phyloP scores from a whole-genome alignment of 2,329 filamentous ascomycete species.

The Diaporthe longicolla region DNA sequence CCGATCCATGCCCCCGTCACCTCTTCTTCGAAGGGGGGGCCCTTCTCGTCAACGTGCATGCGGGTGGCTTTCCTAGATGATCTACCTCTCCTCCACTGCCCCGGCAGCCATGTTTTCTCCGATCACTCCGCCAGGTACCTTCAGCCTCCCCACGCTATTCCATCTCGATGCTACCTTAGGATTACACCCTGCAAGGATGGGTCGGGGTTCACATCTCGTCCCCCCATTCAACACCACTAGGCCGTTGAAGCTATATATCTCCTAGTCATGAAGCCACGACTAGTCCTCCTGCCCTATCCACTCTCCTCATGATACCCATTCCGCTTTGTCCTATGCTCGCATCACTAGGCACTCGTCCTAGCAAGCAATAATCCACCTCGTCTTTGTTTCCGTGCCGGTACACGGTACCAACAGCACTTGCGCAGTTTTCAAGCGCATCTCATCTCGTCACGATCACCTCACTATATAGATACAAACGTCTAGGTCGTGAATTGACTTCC shows the following conservation, averaged over 20 bases:
- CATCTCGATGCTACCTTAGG: conserved; percentile 27
- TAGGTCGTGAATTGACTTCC: not conserved
- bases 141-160: conserved; percentile 35
- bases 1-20: conserved; percentile 28
- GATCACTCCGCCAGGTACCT: conserved; percentile 21
- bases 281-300: conserved; percentile 10
- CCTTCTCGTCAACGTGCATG: conserved; percentile 10
- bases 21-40: not conserved
- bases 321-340: conserved; percentile 4
- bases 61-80: not conserved
- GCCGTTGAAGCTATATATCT: conserved; percentile 25
- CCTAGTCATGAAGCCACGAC: conserved; percentile 34
- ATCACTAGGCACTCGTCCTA: not conserved
- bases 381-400: conserved; percentile 22
- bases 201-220: conserved; percentile 4
- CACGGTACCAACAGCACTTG: conserved; percentile 6
- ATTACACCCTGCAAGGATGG: conserved; percentile 29
- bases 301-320: conserved; percentile 31
- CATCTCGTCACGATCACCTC: not conserved
- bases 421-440: not conserved
- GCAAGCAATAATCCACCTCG: not conserved
- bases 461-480: not conserved
- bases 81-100: conserved; percentile 7
- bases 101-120: conserved; percentile 13
- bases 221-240: conserved; percentile 13